Evolutionary conservation across 805 yeast species (phyloP).

Genomic region (Candida andamanensis): DNA sequence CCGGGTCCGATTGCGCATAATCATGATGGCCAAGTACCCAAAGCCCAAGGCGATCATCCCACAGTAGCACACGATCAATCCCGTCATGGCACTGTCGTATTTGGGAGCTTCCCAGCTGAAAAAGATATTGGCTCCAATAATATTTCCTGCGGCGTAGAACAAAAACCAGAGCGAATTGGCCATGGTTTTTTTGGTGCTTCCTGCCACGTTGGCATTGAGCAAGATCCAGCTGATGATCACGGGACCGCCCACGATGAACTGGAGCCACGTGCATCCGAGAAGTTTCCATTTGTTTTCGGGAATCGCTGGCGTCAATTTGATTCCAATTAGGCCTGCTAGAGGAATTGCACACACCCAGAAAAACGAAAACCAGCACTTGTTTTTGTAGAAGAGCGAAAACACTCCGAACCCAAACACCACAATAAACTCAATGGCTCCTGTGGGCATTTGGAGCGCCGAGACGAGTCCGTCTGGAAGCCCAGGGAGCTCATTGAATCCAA

Average conservation of each 20-base stretch:
- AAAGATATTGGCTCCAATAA: slow-evolving; percentile 22
- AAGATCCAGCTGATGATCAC: slow-evolving; percentile 23
- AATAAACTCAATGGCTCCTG: slow-evolving; percentile 22
- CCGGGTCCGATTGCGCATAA: slow-evolving; percentile 14
- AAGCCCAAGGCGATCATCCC: slow-evolving; percentile 16
- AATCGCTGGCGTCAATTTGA: slow-evolving; percentile 15
- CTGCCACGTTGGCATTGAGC: slow-evolving; percentile 18
- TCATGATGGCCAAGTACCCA: slow-evolving; percentile 10
- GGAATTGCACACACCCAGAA: slow-evolving; percentile 16
- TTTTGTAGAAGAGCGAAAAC: slow-evolving; percentile 15
- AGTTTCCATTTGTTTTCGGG: slow-evolving; percentile 19
- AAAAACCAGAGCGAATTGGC: slow-evolving; percentile 19
- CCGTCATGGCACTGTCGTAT: slow-evolving; percentile 20
- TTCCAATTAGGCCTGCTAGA: slow-evolving; percentile 22
- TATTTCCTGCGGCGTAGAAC: slow-evolving; percentile 25
- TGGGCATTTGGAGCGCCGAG: slow-evolving; percentile 21
- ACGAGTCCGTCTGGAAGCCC: too few species aligned
- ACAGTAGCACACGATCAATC: slow-evolving; percentile 18
- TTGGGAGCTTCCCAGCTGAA: slow-evolving; percentile 19
- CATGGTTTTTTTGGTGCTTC: slow-evolving; percentile 20
- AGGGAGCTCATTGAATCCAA: slow-evolving; percentile 30
- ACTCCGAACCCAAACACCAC: slow-evolving; percentile 25
- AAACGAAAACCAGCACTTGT: slow-evolving; percentile 14
- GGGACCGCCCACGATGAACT: slow-evolving; percentile 26
- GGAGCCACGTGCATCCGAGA: slow-evolving; percentile 28